Evolutionary conservation across 371 early-diverging fungal species (phyloP).

Genomic region (Saksenaea vasiformis): DNA sequence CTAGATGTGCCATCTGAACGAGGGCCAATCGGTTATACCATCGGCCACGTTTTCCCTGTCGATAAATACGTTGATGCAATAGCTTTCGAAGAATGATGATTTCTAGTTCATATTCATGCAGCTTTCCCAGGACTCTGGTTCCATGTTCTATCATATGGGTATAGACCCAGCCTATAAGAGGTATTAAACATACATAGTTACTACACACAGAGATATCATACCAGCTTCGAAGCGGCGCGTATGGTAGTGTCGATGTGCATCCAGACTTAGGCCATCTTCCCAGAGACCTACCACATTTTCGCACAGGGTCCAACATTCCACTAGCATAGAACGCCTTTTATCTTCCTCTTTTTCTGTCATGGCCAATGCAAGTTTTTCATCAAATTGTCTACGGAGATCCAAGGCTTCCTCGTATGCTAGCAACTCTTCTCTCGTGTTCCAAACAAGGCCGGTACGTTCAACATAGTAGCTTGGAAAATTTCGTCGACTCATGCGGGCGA

Average conservation of each 20-base stretch:
- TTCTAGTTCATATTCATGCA: constrained; percentile 63
- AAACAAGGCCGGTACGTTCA: constrained; percentile 54
- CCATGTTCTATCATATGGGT: constrained; percentile 64
- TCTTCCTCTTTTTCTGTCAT: constrained; percentile 16
- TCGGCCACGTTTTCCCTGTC: constrained; percentile 60
- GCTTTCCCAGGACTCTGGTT: constrained; percentile 52
- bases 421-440: constrained; percentile 52
- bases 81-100: constrained; percentile 57
- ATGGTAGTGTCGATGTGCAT: constrained; percentile 32
- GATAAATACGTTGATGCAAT: constrained; percentile 60
- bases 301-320: constrained; percentile 30
- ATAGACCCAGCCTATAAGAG: constrained; percentile 60
- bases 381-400: constrained; percentile 30
- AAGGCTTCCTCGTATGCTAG: constrained; percentile 61
- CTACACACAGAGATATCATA: constrained; percentile 2
- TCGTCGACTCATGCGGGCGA: constrained; percentile 57
- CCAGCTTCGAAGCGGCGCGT: constrained; percentile 57
- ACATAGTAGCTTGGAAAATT: constrained; percentile 58
- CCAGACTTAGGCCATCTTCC: constrained; percentile 36
- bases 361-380: constrained; percentile 26
- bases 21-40: constrained; percentile 77
- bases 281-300: constrained; percentile 47
- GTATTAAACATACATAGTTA: constrained; percentile 9
- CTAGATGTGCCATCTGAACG: constrained; percentile 58
- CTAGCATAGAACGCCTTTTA: constrained; percentile 18